Percentiles rank a stretch among this genome's conserved stretches.
These are phyloP conservation scores for Vigna hirtella DNA, from an alignment of 306 rosid species.

Conservation along the genomic window DNA sequence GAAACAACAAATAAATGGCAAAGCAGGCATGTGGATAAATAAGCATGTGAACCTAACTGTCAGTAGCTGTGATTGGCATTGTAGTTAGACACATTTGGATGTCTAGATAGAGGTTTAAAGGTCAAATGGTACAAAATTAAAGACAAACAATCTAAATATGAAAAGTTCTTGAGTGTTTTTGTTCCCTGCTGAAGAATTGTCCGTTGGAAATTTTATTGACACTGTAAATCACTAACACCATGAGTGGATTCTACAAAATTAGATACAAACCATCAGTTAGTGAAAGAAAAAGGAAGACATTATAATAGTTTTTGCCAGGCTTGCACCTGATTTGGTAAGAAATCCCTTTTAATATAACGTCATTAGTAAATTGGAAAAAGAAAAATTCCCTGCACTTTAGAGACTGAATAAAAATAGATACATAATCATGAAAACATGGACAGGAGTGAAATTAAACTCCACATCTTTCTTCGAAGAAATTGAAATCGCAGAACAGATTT, in stretches of 20 bases:
- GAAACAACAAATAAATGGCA: slow-evolving; percentile 41
- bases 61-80: background rate
- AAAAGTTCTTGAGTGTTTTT: background rate
- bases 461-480: slow-evolving; percentile 25
- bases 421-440: slow-evolving; percentile 11
- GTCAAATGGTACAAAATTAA: background rate
- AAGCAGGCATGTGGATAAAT: slow-evolving; percentile 6
- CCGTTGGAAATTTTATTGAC: background rate
- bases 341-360: background rate
- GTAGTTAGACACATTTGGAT: background rate
- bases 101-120: slow-evolving; percentile 16
- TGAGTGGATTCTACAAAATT: background rate
- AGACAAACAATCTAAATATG: slow-evolving; percentile 8
- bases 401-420: slow-evolving; percentile 16
- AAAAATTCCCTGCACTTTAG: background rate
- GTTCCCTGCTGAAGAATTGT: slow-evolving; percentile 2
- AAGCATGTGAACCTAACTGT: slow-evolving; percentile 15
- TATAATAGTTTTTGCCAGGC: background rate
- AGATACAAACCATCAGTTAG: background rate
- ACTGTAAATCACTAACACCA: background rate
- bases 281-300: background rate
- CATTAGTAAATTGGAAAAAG: background rate
- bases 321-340: background rate
- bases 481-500: slow-evolving; percentile 25
- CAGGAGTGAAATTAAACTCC: slow-evolving; percentile 28